Percentiles rank a stretch among this genome's conserved stretches.
phyloP scores from a whole-genome alignment of 768 basidiomycete genomes.

The Gloeopeniophorella convolvens region DNA sequence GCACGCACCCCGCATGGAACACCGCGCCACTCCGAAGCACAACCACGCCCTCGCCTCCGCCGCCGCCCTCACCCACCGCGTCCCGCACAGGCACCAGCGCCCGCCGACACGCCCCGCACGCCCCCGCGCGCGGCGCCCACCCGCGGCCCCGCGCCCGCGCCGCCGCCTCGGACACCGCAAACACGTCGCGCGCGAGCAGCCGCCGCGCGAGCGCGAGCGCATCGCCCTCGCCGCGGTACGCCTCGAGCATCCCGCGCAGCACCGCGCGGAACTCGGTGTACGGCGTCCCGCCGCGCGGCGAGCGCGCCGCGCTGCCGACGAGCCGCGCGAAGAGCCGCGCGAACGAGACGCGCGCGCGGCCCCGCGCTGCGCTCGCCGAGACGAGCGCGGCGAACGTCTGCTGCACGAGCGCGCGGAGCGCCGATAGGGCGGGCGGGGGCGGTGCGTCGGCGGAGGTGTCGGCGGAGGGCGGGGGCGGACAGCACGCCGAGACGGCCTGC shows the following conservation, averaged over 20 bases:
- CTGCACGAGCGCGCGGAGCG: slow-evolving; percentile 72
- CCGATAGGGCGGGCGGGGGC: slow-evolving; percentile 33
- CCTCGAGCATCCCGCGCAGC: slow-evolving; percentile 91
- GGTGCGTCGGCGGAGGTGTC: slow-evolving; percentile 20
- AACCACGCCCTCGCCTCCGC: slow-evolving; percentile 20
- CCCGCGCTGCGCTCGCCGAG: slow-evolving; percentile 57
- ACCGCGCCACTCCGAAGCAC: too few relatives aligned
- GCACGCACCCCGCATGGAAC: too few relatives aligned
- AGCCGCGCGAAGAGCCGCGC: slow-evolving; percentile 89
- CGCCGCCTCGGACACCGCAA: slow-evolving; percentile 58
- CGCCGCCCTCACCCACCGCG: slow-evolving; percentile 4
- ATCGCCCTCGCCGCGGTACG: slow-evolving; percentile 89
- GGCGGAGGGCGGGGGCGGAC: slow-evolving; percentile 18
- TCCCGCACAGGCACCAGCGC: slow-evolving; percentile 29
- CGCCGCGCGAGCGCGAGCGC: slow-evolving; percentile 80
- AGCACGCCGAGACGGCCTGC: slow-evolving; percentile 54
- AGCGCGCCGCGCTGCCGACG: slow-evolving; percentile 60
- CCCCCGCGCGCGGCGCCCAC: slow-evolving; percentile 47
- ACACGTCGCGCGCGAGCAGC: slow-evolving; percentile 76
- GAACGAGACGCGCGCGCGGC: slow-evolving; percentile 70
- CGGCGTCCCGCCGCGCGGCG: slow-evolving; percentile 47
- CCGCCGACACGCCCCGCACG: slow-evolving; percentile 50
- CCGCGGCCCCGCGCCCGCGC: slow-evolving; percentile 52
- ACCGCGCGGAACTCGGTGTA: slow-evolving; percentile 92
- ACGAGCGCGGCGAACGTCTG: slow-evolving; percentile 79